Base-by-base conservation (phyloP, 2,329 filamentous ascomycete species). In the Stagonosporopsis rhizophila region DNA sequence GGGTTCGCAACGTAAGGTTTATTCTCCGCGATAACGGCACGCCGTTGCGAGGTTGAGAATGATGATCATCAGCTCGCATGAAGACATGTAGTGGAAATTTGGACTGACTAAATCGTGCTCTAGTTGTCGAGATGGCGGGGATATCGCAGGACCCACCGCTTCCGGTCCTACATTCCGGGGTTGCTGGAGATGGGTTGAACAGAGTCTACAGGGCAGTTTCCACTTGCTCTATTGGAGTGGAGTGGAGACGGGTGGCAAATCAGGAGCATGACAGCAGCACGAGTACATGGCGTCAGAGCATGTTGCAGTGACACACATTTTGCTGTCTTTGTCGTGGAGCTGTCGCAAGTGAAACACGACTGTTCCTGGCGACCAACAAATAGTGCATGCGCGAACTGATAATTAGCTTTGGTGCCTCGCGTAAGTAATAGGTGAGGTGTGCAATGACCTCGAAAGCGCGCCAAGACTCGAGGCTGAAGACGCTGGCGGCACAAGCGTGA, bases 401-500 rank as follows among this genome's bases (percentile, higher is more conserved):
- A 56, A 56, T 56, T 57, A 48, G 49, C 44, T 45, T 52, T 41
- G 7, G 25, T 8, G n/a, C 44, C 19, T 53, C 45, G 34, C 45
- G 50, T 48, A 42, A 42, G 49, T 42, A 44, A 44, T 44, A 4
- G 23, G 22, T 32, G 28, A 44, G 30, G 32, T 22, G 28, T 37
- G 47, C 17, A 27, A 52, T 39, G 42, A 56, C 25, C 35, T 46
- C 41, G 38, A 46, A 44, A 23, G 53, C 42, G 15, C 35, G 49
- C 50, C 49, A 58, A 58, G 55, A 42, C 34, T 46, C 45, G 50
- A 58, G 55, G 55, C 55, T 58, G 55, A 58, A 53, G 12, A 40
- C 19, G 17, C 27, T 30, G 37, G 47, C 47, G 39, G 46, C 45
- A 30, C 46, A 46, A 56, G 41, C 35, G 38, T 17, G 39, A 27